Base-by-base conservation (phyloP, 2,329 filamentous ascomycete genomes). In the Lasiodiplodia citricola region DNA sequence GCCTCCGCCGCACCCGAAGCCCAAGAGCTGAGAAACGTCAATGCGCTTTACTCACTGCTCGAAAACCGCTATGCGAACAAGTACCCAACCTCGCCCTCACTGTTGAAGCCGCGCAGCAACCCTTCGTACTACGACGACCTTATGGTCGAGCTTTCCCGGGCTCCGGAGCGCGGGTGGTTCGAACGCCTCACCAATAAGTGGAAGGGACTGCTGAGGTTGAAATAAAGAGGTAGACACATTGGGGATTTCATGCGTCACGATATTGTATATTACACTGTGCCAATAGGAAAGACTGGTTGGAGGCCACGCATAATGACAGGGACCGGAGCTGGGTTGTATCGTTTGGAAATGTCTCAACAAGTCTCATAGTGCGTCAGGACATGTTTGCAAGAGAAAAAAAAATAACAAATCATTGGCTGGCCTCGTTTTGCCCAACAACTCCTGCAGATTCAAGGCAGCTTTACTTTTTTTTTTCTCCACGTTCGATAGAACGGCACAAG, bases 1-100 rank as follows among this genome's bases (percentile, higher is more conserved):
- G 31, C 47, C 55, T 47, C 68, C 31, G 64, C 70, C 37, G 66
- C 73, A 0, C 68, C 74, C 57, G 68, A 72, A 67, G 67, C 31
- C 55, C 72, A 73, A 31, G 84, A 86, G 70, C 73, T 80, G 38
- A 76, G 76, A 38, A 82, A 87, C 72, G 77, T 88, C 66, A 89
- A 89, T 72, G 87, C 87, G 4, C 82, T 90, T 1, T 88, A 87
- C 70, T 83, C 86, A 2, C 78, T 90, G n/a, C 79, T 90, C 2
- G 87, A 89, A 71, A 83, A 90, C 74, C 79, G 86, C 60, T 89
- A 88, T 73, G 80, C 77, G 57, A 85, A 83, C 68, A 77, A 75
- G n/a, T 79, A 78, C 68, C 70, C 75, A 0, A 64, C 77, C 5
- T 74, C 75, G 8, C 71, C 72, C 2, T 71, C 47, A 6, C 73